These are phyloP conservation scores for Colletotrichum brevisporum DNA, from an alignment of 2,329 filamentous ascomycete species.

Conservation along the genomic window DNA sequence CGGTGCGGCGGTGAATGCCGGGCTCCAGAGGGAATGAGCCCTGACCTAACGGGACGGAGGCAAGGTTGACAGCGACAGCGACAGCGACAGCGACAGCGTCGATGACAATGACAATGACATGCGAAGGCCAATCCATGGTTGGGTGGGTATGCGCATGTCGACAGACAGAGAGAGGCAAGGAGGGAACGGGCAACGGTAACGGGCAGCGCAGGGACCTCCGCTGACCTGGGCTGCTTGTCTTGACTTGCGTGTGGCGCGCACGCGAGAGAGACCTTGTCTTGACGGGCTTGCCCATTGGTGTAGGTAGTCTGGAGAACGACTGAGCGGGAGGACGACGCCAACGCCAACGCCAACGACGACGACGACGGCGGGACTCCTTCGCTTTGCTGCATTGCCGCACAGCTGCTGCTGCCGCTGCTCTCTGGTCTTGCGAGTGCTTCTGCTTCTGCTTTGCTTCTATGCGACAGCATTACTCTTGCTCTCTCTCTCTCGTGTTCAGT, in stretches of 20 bases:
- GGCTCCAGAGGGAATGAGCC: slow-evolving; percentile 2
- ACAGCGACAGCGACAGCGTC: not conserved
- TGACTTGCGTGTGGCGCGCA: no score
- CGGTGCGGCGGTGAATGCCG: slow-evolving; percentile 8
- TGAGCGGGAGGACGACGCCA: slow-evolving; percentile 16
- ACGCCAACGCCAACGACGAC: not conserved
- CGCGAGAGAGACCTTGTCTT: not conserved
- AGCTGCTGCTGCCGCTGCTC: no score
- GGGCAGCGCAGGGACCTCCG: slow-evolving; percentile 25
- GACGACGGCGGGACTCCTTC: no score
- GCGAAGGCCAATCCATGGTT: not conserved
- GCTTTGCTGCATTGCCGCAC: no score
- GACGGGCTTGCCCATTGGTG: slow-evolving; percentile 1
- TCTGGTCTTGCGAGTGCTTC: no score
- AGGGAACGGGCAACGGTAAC: no score
- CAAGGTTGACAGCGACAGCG: slow-evolving; percentile 21
- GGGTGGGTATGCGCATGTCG: no score
- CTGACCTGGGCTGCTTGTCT: slow-evolving; percentile 3
- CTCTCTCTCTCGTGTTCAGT: no score
- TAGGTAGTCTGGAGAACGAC: slow-evolving; percentile 1
- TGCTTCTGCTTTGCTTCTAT: no score
- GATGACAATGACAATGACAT: not conserved
- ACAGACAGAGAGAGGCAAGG: no score
- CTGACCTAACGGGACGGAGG: slow-evolving; percentile 24
- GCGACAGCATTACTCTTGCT: no score